Percentiles rank a stretch among this genome's conserved stretches.
phyloP scores from a whole-genome alignment of 305 asterid genomes.

The Fraxinus latifolia region DNA sequence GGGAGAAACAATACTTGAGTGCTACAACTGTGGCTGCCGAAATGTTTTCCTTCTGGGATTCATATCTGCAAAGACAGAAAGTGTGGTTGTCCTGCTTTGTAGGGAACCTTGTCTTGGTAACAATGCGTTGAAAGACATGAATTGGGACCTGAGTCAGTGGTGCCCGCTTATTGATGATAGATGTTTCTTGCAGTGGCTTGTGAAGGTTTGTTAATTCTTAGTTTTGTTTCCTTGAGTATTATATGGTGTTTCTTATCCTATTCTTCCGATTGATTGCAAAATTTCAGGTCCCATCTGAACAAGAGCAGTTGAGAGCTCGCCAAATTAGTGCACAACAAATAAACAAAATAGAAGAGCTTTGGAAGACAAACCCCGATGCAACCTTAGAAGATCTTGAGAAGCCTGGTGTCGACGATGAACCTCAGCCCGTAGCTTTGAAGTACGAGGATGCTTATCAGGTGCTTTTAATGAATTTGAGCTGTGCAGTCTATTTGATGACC shows the following conservation, averaged over 20 bases:
- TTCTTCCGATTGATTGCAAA: conserved; percentile 22
- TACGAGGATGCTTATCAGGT: conserved; percentile 99
- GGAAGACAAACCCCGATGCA: conserved; percentile 99
- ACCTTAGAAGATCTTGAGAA: conserved; percentile 97
- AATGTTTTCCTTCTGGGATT: conserved; percentile 97
- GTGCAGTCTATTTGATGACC: conserved; percentile 15
- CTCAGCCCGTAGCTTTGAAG: conserved; percentile 87
- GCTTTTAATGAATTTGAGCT: conserved; percentile 17
- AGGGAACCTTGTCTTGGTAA: conserved; percentile 94
- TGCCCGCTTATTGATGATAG: conserved; percentile 99
- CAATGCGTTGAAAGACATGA: conserved; percentile 95
- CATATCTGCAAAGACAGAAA: conserved; percentile 97
- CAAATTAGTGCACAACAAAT: conserved; percentile 99
- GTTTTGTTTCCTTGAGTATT: conserved; percentile 16
- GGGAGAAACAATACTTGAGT: conserved; percentile 96
- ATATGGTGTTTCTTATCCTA: conserved; percentile 17
- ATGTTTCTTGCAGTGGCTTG: conserved; percentile 97
- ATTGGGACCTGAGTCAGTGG: conserved; percentile 99
- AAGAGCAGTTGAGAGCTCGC: conserved; percentile 97
- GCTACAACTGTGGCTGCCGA: conserved; percentile 98
- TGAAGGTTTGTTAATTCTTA: conserved; percentile 55
- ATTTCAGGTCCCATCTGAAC: conserved; percentile 92
- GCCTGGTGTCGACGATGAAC: conserved; percentile 99
- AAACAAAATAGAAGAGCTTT: conserved; percentile 97
- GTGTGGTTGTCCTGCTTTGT: conserved; percentile 97